These are phyloP conservation scores for Oryza coarctata DNA, from an alignment of 176 grass and related monocot species.

Conservation along the genomic window DNA sequence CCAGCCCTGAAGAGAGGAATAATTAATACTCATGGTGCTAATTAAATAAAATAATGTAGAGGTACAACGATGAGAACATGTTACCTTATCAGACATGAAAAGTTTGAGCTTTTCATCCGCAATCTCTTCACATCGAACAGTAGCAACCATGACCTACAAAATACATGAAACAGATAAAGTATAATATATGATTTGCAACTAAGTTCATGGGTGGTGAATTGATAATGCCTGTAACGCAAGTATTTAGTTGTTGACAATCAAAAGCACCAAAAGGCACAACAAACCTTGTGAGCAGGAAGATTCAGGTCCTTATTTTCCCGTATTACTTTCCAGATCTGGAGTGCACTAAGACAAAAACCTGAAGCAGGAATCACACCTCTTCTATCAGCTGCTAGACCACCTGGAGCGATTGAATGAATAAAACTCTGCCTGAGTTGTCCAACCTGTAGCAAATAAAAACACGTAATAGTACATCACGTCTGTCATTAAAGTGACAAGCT, in stretches of 20 bases:
- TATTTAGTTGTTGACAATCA: constrained; percentile 1
- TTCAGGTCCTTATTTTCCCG: constrained; percentile 96
- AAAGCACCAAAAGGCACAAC: constrained; percentile 13
- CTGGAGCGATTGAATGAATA: constrained; percentile 68
- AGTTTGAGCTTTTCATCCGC: constrained; percentile 73
- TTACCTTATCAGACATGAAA: constrained; percentile 75
- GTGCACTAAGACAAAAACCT: constrained; percentile 78
- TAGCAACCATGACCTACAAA: constrained; percentile 92
- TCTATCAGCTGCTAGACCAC: constrained; percentile 86
- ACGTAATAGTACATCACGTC: not conserved
- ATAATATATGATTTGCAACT: constrained; percentile 2
- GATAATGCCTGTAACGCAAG: constrained; percentile 4
- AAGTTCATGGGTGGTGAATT: not conserved
- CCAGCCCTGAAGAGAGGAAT: constrained; percentile 55
- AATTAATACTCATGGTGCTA: not conserved
- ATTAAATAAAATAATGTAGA: constrained; percentile 24
- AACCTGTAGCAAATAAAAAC: constrained; percentile 51
- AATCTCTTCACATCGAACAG: constrained; percentile 91
- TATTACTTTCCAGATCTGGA: constrained; percentile 89
- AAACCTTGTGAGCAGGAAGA: constrained; percentile 93
- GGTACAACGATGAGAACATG: constrained; percentile 33
- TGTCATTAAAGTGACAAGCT: not conserved
- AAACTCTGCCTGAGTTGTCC: constrained; percentile 71
- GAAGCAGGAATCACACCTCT: constrained; percentile 87
- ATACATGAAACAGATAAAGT: constrained; percentile 27